phyloP scores from a whole-genome alignment of 495 filamentous ascomycete species.

The Aspergillus diversus region DNA sequence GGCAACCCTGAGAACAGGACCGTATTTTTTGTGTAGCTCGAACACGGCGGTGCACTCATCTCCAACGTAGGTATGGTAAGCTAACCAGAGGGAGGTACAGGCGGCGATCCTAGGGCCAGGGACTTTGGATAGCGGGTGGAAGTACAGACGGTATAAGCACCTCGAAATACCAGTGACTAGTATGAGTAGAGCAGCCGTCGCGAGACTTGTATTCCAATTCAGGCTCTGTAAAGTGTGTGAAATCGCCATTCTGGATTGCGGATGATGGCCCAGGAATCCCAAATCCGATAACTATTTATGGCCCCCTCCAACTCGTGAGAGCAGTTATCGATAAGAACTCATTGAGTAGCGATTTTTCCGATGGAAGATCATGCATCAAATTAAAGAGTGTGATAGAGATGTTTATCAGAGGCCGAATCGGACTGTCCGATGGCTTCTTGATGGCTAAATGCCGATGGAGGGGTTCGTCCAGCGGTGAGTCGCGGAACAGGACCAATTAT shows the following conservation, averaged over 20 bases:
- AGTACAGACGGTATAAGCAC: constrained; percentile 32
- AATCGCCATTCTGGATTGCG: neutral
- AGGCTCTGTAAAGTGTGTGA: neutral
- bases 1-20: constrained; percentile 48
- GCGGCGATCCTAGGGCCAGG: constrained; percentile 45
- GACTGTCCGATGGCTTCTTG: too few relatives aligned
- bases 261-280: neutral
- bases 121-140: constrained; percentile 40
- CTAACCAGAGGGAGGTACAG: constrained; percentile 44
- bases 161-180: constrained; percentile 1
- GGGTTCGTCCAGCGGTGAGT: neutral
- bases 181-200: neutral
- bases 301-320: too few relatives aligned
- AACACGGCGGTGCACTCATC: constrained; percentile 41
- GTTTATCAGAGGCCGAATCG: too few relatives aligned
- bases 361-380: too few relatives aligned
- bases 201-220: neutral
- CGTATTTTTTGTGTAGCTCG: constrained; percentile 45
- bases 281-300: too few relatives aligned
- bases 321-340: too few relatives aligned
- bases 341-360: too few relatives aligned
- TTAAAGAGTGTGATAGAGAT: too few relatives aligned
- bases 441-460: too few relatives aligned
- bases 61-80: constrained; percentile 46
- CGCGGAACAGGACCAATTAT: too few relatives aligned